Conservation (phyloP, 2,329 filamentous ascomycete genomes). For the Talaromyces sp. region DNA sequence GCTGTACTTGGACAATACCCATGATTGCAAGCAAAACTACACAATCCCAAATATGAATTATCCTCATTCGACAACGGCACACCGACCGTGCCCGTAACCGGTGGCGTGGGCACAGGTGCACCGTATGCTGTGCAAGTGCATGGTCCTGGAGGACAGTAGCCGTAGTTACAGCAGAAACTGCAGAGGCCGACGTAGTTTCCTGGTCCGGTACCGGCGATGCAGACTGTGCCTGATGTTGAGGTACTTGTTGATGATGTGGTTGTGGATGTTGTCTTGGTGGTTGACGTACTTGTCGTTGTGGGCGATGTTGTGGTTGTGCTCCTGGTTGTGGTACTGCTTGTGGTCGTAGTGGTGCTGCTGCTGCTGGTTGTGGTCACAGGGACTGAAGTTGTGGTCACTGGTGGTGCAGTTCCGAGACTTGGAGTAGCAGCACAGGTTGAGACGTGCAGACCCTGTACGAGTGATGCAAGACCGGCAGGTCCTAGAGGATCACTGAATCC, state of each 20-base stretch:
- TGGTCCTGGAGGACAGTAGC: slow-evolving; percentile 31
- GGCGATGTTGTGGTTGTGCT: neutral
- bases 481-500: slow-evolving; percentile 34
- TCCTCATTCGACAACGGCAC: slow-evolving; percentile 24
- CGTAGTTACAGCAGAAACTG: slow-evolving; percentile 29
- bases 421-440: slow-evolving; percentile 17
- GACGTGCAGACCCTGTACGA: slow-evolving; percentile 29
- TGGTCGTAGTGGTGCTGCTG: neutral
- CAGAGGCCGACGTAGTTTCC: slow-evolving; percentile 31
- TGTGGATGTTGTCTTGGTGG: neutral
- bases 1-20: slow-evolving; percentile 44
- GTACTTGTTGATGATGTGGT: slow-evolving; percentile 8
- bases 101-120: slow-evolving; percentile 23
- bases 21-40: slow-evolving; percentile 47
- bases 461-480: slow-evolving; percentile 29
- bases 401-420: slow-evolving; percentile 2
- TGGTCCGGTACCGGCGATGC: slow-evolving; percentile 28
- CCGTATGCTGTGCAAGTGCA: slow-evolving; percentile 31
- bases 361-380: neutral
- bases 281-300: neutral
- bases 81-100: slow-evolving; percentile 23
- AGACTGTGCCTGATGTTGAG: slow-evolving; percentile 16
- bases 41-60: slow-evolving; percentile 44
- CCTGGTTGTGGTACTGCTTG: neutral
- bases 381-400: slow-evolving; percentile 1